phyloP scores from a whole-genome alignment of 78 protist species.

The Creolimax fragrantissima region DNA sequence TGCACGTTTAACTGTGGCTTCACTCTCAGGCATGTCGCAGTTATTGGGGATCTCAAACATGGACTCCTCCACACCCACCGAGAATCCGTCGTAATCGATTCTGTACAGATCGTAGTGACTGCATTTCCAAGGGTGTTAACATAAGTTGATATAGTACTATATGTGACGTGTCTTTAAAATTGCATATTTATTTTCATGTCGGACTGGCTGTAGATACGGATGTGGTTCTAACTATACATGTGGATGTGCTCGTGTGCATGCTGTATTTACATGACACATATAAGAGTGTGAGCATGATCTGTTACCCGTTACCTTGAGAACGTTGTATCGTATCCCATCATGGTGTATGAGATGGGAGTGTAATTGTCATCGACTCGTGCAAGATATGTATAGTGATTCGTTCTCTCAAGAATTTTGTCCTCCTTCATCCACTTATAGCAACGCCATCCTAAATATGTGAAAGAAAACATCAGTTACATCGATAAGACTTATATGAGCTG shows the following conservation, averaged over 20 bases:
- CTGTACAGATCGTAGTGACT: slow-evolving; percentile 11
- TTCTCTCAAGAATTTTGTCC: background rate
- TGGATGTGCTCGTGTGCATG: background rate
- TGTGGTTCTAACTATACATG: background rate
- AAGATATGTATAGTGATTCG: background rate
- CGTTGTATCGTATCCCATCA: slow-evolving; percentile 10
- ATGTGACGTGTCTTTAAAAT: background rate
- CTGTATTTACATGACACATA: too few relatives aligned
- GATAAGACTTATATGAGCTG: too few relatives aligned
- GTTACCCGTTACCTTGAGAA: slow-evolving; percentile 2
- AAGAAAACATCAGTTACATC: too few relatives aligned
- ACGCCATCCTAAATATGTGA: background rate
- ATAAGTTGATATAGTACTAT: too few relatives aligned
- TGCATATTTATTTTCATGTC: background rate
- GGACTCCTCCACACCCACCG: background rate
- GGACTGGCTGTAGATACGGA: background rate
- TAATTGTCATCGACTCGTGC: background rate
- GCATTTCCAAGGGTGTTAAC: background rate
- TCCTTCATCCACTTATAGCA: background rate
- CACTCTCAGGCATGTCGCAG: background rate
- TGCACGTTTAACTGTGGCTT: background rate
- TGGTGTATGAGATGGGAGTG: background rate
- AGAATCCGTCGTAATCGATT: background rate
- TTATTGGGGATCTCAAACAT: background rate
- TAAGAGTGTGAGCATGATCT: too few relatives aligned